phyloP scores from a whole-genome alignment of 169 alveolate species.

The Theileria sp. region DNA sequence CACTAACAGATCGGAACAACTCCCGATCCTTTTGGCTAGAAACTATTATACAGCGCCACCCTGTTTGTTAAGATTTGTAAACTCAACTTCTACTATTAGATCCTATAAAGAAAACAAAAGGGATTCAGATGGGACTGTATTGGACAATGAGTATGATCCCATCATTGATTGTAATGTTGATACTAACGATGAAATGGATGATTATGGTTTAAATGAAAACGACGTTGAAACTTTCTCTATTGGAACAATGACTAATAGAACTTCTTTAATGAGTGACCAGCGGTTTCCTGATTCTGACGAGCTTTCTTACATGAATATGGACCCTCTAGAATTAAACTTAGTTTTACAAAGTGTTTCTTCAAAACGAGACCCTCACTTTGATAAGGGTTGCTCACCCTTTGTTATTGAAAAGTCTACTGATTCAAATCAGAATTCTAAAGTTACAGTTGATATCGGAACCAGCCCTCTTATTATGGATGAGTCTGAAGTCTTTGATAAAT shows the following conservation, averaged over 20 bases:
- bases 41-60: slow-evolving; percentile 63
- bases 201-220: neutral
- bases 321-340: slow-evolving; percentile 12
- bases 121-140: slow-evolving; percentile 30
- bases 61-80: slow-evolving; percentile 43
- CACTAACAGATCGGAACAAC: slow-evolving; percentile 44
- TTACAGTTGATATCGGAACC: slow-evolving; percentile 22
- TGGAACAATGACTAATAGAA: slow-evolving; percentile 13
- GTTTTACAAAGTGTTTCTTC: slow-evolving; percentile 15
- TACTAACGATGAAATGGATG: slow-evolving; percentile 22
- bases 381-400: slow-evolving; percentile 20
- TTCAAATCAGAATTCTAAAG: neutral
- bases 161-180: slow-evolving; percentile 15
- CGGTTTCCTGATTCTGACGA: slow-evolving; percentile 8
- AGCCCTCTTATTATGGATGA: slow-evolving; percentile 14
- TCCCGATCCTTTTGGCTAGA: slow-evolving; percentile 41
- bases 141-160: slow-evolving; percentile 18
- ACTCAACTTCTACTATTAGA: slow-evolving; percentile 29
- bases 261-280: slow-evolving; percentile 4
- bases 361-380: neutral
- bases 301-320: slow-evolving; percentile 1
- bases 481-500: neutral
- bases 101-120: neutral
- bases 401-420: neutral
- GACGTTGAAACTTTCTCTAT: neutral